Percentiles rank a stretch among this genome's conserved stretches.
phyloP scores from a whole-genome alignment of 768 basidiomycete genomes.

The Leucosporidium creatinivorum region DNA sequence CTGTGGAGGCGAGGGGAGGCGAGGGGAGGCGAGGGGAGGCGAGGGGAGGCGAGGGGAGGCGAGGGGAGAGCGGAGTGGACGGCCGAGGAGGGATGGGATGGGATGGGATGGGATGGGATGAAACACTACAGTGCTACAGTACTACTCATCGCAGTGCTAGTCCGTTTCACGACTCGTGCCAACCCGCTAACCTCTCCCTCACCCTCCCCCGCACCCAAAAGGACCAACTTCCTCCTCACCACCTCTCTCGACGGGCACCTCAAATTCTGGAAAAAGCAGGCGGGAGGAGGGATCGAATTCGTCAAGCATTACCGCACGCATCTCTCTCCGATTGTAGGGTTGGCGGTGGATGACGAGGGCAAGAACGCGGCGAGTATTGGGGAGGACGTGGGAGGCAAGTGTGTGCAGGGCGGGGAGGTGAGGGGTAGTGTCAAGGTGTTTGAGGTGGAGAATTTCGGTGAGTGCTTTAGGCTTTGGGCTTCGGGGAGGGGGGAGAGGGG shows the following conservation, averaged over 20 bases:
- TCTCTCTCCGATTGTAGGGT: conserved; percentile 63
- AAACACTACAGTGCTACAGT: too few species aligned
- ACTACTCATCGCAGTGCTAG: too few species aligned
- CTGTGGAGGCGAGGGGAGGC: background rate
- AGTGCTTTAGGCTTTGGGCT: conserved; percentile 35
- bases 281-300: conserved; percentile 74
- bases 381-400: conserved; percentile 51
- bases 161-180: background rate
- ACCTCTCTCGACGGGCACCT: conserved; percentile 91
- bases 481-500: too few species aligned
- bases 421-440: conserved; percentile 82
- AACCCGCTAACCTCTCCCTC: background rate
- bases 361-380: conserved; percentile 84
- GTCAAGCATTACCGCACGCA: conserved; percentile 98
- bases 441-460: conserved; percentile 96
- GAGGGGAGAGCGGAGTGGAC: too few species aligned
- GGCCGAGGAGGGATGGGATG: too few species aligned
- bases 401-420: conserved; percentile 19
- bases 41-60: background rate
- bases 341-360: conserved; percentile 85
- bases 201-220: conserved; percentile 41
- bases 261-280: conserved; percentile 99
- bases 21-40: too few species aligned
- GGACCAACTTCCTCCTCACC: conserved; percentile 88
- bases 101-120: too few species aligned